Percentiles rank a stretch among this genome's conserved stretches.
Evolutionary conservation across 441 rosid genomes (phyloP).

Genomic region (Pelargonium cotyledonis): DNA sequence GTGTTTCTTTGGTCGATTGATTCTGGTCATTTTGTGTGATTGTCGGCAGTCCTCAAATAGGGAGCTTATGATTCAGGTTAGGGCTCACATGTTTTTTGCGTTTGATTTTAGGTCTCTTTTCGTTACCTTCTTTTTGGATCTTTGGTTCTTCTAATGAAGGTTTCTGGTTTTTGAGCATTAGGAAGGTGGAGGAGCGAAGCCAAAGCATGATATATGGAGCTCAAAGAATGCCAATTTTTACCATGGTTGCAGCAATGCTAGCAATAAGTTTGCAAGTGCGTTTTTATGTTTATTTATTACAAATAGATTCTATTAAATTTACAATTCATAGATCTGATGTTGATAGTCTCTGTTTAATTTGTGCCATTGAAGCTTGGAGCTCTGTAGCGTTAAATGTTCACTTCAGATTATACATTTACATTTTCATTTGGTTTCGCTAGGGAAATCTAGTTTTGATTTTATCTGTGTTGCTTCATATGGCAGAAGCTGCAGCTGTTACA

Average conservation of each 20-base stretch:
- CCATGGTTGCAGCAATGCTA: slow-evolving; percentile 71
- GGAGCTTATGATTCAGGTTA: slow-evolving; percentile 14
- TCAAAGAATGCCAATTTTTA: slow-evolving; percentile 49
- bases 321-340: not conserved
- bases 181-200: slow-evolving; percentile 31
- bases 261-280: slow-evolving; percentile 46
- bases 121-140: not conserved
- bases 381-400: not conserved
- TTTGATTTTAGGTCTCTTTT: not conserved
- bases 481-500: slow-evolving; percentile 37
- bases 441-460: slow-evolving; percentile 5
- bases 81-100: not conserved
- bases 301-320: not conserved
- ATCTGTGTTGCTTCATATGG: slow-evolving; percentile 17
- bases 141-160: not conserved
- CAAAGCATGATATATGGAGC: slow-evolving; percentile 55
- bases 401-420: not conserved
- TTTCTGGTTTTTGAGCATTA: slow-evolving; percentile 20
- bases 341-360: not conserved
- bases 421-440: not conserved
- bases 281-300: not conserved
- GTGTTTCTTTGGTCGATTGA: not conserved
- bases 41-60: not conserved
- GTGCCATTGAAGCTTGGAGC: not conserved
- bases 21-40: not conserved